These are phyloP conservation scores for Herpotrichia juniperi DNA, from an alignment of 2,329 filamentous ascomycete species.

Conservation along the genomic window DNA sequence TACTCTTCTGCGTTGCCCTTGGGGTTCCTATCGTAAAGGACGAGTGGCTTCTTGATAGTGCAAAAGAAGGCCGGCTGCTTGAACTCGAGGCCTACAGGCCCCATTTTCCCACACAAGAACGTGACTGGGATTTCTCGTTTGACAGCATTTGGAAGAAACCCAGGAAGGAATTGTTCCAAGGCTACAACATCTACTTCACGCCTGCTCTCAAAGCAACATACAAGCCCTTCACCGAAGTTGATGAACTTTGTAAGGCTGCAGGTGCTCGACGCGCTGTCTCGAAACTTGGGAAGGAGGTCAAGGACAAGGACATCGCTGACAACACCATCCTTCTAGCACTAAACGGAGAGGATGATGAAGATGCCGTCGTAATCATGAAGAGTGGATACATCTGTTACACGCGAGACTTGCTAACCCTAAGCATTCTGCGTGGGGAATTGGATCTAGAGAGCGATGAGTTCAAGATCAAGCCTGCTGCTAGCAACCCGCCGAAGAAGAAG, in stretches of 20 bases:
- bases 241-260: slow-evolving; percentile 43
- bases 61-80: slow-evolving; percentile 43
- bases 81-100: slow-evolving; percentile 43
- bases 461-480: slow-evolving; percentile 20
- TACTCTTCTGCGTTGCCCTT: slow-evolving; percentile 51
- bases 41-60: slow-evolving; percentile 52
- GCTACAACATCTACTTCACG: slow-evolving; percentile 58
- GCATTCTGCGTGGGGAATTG: slow-evolving; percentile 51
- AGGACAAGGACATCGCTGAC: slow-evolving; percentile 20
- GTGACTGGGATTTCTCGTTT: slow-evolving; percentile 48
- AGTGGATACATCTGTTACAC: slow-evolving; percentile 44
- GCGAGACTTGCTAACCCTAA: slow-evolving; percentile 51
- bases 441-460: slow-evolving; percentile 50
- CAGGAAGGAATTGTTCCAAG: slow-evolving; percentile 53
- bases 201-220: slow-evolving; percentile 42
- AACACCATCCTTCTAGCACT: slow-evolving; percentile 49
- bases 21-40: slow-evolving; percentile 55
- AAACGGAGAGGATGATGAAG: slow-evolving; percentile 42
- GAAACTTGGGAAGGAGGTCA: slow-evolving; percentile 26
- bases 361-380: slow-evolving; percentile 40
- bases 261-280: slow-evolving; percentile 43
- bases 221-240: slow-evolving; percentile 45
- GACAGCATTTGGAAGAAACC: slow-evolving; percentile 38
- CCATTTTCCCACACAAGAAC: slow-evolving; percentile 37
- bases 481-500: slow-evolving; percentile 7